Base-by-base conservation (phyloP, 441 rosid genomes). In the Omphalea diandra region DNA sequence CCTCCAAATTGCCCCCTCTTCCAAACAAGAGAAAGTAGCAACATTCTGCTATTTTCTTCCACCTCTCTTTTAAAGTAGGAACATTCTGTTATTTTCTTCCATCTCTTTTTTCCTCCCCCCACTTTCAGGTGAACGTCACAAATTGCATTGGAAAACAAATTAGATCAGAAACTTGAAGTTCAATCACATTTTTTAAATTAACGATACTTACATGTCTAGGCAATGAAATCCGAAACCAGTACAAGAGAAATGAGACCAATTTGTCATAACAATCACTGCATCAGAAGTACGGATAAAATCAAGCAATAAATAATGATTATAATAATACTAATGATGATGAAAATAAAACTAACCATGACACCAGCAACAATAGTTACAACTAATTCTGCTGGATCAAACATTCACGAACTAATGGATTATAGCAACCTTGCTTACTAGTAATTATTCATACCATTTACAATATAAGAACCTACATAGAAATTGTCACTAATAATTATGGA, bases 181-280 rank as follows among this genome's bases (percentile, higher is more conserved):
- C 33, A 26, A 56, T 2, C 11, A 7, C 17, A 46, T 31, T 9
- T 17, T 54, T 61, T 47, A 46, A 47, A 73, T 15, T 8, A 22
- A 52, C 31, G 40, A 10, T 8, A 68, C 96, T 83, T 77, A 90
- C 93, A 74, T 68, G 7, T 69, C 75, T 80, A 18, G 90, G 93
- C 72, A 82, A 58, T 32, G 96, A 64, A 75, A 92, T 58, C 44
- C 99, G 89, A 75, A 84, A 86, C 98, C 98, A 94, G 81, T 89
- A 94, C 68, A 92, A 49, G 49, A 94, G 88, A 73, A 90, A 94
- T 0, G 96, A 87, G 58, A 94, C 88, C 73, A 94, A 71, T 72
- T 89, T 89, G 68, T 89, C 89, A 56, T 84, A 86, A 72, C 99
- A 94, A 15, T 77, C 87, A 20, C 99, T 90, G 85, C 90, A 79